Evolutionary conservation across 495 filamentous ascomycete species (phyloP), one percentile per base, ranked within the genome.

Genomic region (Saxophila tyrrhenica): DNA sequence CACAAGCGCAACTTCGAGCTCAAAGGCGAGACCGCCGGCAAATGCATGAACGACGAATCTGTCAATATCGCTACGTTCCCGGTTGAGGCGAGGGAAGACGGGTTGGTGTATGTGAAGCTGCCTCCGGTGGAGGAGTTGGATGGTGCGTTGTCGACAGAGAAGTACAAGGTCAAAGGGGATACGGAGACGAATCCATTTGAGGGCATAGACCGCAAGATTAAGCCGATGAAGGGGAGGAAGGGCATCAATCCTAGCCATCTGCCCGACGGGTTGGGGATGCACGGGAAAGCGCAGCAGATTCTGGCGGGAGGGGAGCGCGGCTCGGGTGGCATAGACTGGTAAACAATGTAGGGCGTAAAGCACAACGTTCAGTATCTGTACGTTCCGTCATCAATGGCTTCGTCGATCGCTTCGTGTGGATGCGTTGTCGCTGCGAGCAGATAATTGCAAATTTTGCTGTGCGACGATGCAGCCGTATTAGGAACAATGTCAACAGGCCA

Each of bases 1-100:
- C 91, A 97, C 73, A 97, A 97, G 72, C 82, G 86, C 52, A 95
- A 95, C 69, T 97, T 84, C 65, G 80, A 85, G 56, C 80, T 96
- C 19, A 75, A 76, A 41, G 84, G 84, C 43, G 72, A 75, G 54
- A 71, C 81, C 55, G 76, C 78, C 0, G 91, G 91, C 0, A 71
- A 73, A 16, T 95, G 91, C 70, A 78, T 75, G 3, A 94, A 86
- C 60, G 90, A 95, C 66, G 74, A 78, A 25, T 72, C 69, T 15
- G 72, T 94, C 50, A 90, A 82, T 53, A 89, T 97, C 61, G 89
- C 89, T 21, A 92, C 85, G 0, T 97, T 96, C 69, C 81, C 79
- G 0, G 82, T 80, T 7, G 88, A 95, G 69, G 87, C 84, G 65
- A 67, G 88, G 19, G 72, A 78, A 0, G 88, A 92, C 65, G 87